phyloP scores from a whole-genome alignment of 2,329 filamentous ascomycete genomes.

The Ophiostoma montium region DNA sequence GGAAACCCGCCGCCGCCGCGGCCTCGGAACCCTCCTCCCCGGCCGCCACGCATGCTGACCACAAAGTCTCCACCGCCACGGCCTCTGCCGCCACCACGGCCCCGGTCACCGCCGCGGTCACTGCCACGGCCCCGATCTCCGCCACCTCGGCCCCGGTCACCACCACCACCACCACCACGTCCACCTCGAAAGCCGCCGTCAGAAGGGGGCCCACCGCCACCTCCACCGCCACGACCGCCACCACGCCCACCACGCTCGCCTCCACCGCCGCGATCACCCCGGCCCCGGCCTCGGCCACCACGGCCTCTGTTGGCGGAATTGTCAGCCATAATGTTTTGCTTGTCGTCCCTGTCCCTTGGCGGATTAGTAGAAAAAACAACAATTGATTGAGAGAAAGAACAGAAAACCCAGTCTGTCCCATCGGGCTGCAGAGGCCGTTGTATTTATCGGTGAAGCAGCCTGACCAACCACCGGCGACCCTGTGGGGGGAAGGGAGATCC shows the following conservation, averaged over 20 bases:
- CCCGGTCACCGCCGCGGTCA: not conserved
- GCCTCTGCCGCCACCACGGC: conserved; percentile 10
- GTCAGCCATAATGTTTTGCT: conserved; percentile 3
- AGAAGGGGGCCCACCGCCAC: not conserved
- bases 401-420: too few species aligned
- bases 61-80: conserved; percentile 11
- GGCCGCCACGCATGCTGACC: conserved; percentile 6
- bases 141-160: conserved; percentile 13
- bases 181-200: conserved; percentile 4
- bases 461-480: too few species aligned
- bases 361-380: too few species aligned
- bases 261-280: conserved; percentile 3
- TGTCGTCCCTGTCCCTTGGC: not conserved
- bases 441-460: too few species aligned
- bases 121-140: conserved; percentile 13
- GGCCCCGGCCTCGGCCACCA: conserved; percentile 4
- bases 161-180: conserved; percentile 3
- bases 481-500: too few species aligned
- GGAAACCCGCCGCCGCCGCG: conserved; percentile 2
- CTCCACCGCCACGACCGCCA: conserved; percentile 9
- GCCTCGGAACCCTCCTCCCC: not conserved
- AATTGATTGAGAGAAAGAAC: too few species aligned
- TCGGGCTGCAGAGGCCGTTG: too few species aligned
- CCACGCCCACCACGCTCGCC: conserved; percentile 5
- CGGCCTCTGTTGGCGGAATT: conserved; percentile 1